Conservation (phyloP, 208 protist species). For the Herpetomonas tarakana region DNA sequence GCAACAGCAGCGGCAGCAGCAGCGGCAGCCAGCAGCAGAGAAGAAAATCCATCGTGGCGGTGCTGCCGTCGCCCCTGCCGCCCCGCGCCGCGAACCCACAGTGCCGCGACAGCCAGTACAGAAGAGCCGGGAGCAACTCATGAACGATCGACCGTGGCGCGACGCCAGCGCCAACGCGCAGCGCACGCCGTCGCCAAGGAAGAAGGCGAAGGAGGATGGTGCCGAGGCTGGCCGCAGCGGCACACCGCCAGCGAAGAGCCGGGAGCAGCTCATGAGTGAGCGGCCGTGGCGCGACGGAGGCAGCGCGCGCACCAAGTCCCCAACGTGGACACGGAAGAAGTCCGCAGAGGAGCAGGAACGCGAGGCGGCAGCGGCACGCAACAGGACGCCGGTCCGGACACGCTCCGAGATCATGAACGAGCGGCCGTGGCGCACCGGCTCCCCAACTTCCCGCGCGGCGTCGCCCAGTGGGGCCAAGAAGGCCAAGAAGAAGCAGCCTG, state of each 20-base stretch:
- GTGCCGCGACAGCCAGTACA: neutral
- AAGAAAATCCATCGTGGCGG: neutral
- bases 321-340: neutral
- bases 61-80: neutral
- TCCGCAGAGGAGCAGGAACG: conserved; percentile 22
- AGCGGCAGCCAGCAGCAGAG: too few species aligned
- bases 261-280: neutral
- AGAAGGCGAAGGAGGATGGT: neutral
- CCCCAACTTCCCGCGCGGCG: conserved; percentile 7
- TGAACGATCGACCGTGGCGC: neutral
- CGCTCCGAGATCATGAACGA: conserved; percentile 15
- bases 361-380: conserved; percentile 5
- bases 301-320: neutral
- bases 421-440: conserved; percentile 24
- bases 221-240: too few species aligned
- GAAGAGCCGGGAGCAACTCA: neutral
- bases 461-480: neutral
- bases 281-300: neutral
- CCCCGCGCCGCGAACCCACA: neutral
- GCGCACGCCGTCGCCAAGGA: neutral
- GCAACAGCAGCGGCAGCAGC: too few species aligned
- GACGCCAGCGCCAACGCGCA: neutral
- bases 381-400: conserved; percentile 1
- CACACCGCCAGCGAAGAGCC: neutral
- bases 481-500: conserved; percentile 1